Percentiles rank a stretch among this genome's conserved stretches.
These are phyloP conservation scores for Clonostachys rhizophaga DNA, from an alignment of 2,329 filamentous ascomycete species.

Conservation along the genomic window DNA sequence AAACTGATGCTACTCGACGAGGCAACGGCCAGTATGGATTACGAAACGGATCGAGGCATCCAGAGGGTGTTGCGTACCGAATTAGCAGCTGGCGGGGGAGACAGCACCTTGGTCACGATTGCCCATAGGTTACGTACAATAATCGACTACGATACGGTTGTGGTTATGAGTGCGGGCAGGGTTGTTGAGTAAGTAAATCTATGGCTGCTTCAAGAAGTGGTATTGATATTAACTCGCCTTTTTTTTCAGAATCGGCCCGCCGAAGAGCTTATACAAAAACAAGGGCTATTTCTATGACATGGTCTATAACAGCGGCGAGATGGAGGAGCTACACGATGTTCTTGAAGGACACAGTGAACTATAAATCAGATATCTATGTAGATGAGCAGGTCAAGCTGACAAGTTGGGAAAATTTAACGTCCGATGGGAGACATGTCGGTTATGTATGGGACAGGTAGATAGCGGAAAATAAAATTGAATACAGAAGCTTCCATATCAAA, in stretches of 20 bases:
- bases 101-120: slow-evolving; percentile 51
- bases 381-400: too few species aligned
- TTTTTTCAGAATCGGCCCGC: slow-evolving; percentile 33
- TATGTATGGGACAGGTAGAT: too few species aligned
- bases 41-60: slow-evolving; percentile 50
- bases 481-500: too few species aligned
- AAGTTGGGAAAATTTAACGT: too few species aligned
- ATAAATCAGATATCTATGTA: background rate
- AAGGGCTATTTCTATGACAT: slow-evolving; percentile 47
- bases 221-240: background rate
- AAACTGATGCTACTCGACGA: slow-evolving; percentile 54
- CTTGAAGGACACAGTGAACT: slow-evolving; percentile 11
- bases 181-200: slow-evolving; percentile 41
- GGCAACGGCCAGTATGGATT: slow-evolving; percentile 56
- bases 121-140: slow-evolving; percentile 54
- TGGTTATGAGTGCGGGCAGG: slow-evolving; percentile 49
- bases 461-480: too few species aligned
- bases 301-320: slow-evolving; percentile 50
- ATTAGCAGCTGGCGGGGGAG: slow-evolving; percentile 23
- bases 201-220: background rate
- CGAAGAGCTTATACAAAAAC: slow-evolving; percentile 36
- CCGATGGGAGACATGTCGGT: too few species aligned
- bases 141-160: slow-evolving; percentile 53
- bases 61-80: slow-evolving; percentile 44
- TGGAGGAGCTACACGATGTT: slow-evolving; percentile 34